Conservation (phyloP, 768 basidiomycete genomes). For the Tricholoma hemisulphureum region DNA sequence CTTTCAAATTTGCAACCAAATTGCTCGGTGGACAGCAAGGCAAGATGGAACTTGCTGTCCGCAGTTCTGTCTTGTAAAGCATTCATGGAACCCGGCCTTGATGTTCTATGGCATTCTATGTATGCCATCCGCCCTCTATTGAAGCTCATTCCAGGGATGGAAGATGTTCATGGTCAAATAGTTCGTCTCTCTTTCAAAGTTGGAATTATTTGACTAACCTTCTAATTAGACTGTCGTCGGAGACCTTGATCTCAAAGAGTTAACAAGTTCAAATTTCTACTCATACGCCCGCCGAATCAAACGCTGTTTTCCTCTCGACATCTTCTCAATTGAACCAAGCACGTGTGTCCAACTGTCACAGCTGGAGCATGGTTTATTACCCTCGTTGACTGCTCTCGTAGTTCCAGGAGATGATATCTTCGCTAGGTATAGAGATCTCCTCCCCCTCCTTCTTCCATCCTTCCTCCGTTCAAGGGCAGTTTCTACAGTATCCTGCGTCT, state of each 20-base stretch:
- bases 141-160: slow-evolving; percentile 3
- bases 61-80: slow-evolving; percentile 8
- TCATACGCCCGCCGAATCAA: not conserved
- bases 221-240: not conserved
- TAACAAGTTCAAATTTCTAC: not conserved
- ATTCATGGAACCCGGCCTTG: slow-evolving; percentile 4
- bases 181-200: not conserved
- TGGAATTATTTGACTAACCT: too few species aligned
- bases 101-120: slow-evolving; percentile 9
- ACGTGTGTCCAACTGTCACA: not conserved
- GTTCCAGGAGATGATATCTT: not conserved
- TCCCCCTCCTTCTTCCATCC: not conserved
- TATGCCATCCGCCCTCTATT: slow-evolving; percentile 6
- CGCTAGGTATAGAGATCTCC: not conserved
- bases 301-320: not conserved
- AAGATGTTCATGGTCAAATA: not conserved
- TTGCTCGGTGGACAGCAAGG: too few species aligned
- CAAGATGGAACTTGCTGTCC: not conserved
- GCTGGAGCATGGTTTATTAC: not conserved
- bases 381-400: not conserved
- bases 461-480: not conserved
- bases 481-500: not conserved
- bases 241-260: too few species aligned
- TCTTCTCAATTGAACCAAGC: not conserved
- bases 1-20: too few species aligned